phyloP scores from a whole-genome alignment of 2,329 filamentous ascomycete species.

The Pseudonectria foliicola region DNA sequence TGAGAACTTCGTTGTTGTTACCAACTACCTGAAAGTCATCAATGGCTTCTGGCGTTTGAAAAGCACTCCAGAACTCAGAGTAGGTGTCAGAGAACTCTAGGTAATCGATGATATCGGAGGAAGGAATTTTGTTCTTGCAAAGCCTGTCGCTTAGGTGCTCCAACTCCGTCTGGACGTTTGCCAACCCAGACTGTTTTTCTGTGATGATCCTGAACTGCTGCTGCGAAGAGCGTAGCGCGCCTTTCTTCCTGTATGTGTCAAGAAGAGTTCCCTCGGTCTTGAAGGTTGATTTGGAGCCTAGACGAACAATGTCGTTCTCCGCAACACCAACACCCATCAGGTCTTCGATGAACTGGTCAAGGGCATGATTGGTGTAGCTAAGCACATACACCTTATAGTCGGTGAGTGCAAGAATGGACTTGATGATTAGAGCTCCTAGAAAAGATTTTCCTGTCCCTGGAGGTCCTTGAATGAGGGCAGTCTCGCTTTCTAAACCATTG shows the following conservation, averaged over 20 bases:
- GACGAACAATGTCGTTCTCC: conserved; percentile 44
- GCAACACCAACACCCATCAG: conserved; percentile 52
- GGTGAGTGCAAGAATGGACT: conserved; percentile 44
- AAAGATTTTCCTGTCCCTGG: conserved; percentile 74
- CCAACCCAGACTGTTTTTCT: conserved; percentile 21
- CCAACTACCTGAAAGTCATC: conserved; percentile 43
- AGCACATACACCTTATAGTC: conserved; percentile 51
- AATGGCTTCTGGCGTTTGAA: conserved; percentile 39
- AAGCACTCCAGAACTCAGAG: conserved; percentile 46
- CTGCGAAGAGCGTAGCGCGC: conserved; percentile 24
- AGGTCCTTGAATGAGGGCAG: conserved; percentile 65
- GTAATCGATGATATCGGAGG: conserved; percentile 30
- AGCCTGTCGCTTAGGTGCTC: conserved; percentile 13
- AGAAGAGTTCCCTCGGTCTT: conserved; percentile 43
- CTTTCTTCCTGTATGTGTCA: conserved; percentile 27
- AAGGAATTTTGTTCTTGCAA: not conserved
- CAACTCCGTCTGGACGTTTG: conserved; percentile 16
- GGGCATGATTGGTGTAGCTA: conserved; percentile 61
- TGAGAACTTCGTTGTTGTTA: conserved; percentile 35
- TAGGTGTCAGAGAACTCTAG: conserved; percentile 47
- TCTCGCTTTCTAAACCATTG: conserved; percentile 40
- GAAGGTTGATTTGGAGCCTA: conserved; percentile 52
- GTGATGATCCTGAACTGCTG: conserved; percentile 31
- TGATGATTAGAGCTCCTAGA: conserved; percentile 57
- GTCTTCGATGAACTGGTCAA: conserved; percentile 61